Evolutionary conservation across 2,329 filamentous ascomycete species (phyloP), one percentile per base, ranked within the genome.

Genomic region (Ophiocordyceps unilateralis): DNA sequence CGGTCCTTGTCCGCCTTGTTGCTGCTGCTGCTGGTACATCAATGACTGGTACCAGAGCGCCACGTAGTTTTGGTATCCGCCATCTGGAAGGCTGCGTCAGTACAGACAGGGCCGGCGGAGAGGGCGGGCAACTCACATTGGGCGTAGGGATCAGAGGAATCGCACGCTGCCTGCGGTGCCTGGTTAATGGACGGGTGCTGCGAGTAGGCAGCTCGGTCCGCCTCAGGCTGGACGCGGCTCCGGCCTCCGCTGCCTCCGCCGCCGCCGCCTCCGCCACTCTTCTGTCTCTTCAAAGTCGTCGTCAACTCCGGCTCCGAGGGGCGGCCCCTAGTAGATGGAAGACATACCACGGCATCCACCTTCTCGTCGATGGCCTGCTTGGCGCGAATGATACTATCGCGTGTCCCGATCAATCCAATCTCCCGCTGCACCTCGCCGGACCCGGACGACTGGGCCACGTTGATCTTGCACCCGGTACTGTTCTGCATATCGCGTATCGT

Each of bases 401-500:
- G 74, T 32, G 74, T 76, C 48, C 87, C 88, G 48, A 91, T 81
- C 39, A 94, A 71, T 39, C 83, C 84, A 55, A 94, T 93, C 59
- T 93, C 83, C 54, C 87, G 79, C 59, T 91, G 81, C 45, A 78
- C 73, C 56, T 93, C 86, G 49, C 76, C 74, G 41, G 82, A 80
- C 15, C 82, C 82, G 30, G 78, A 80, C 8, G 85, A 80, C 53
- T 84, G 83, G 26, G 84, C 83, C 22, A 94, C 87, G 54, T 94
- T 94, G 68, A 94, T 93, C 66, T 93, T 93, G 72, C 88, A 94
- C 39, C 84, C 83, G 5, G 85, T 91, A 26, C 68, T 73, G 55
- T 78, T 81, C 60, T 94, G 87, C 81, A 94, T 93, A 51, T 93
- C 85, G 50, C 88, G 86, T 57, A 94, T 94, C 0, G 87, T 93